Percentiles rank a stretch among this genome's conserved stretches.
These are phyloP conservation scores for Beauveria bassiana DNA, from an alignment of 2,329 filamentous ascomycete genomes.

Conservation along the genomic window DNA sequence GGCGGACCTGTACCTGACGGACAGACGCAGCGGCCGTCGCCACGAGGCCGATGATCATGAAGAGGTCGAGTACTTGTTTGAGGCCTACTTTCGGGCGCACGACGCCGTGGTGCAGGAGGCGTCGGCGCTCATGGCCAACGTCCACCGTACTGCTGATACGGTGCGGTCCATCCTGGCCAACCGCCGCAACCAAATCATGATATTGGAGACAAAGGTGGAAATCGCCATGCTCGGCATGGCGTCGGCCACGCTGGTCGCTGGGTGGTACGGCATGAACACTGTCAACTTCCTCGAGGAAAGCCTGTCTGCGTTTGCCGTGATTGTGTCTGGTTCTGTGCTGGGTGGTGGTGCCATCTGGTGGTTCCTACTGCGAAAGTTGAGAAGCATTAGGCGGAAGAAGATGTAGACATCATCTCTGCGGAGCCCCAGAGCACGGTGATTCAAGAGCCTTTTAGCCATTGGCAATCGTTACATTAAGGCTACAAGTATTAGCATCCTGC, in stretches of 20 bases:
- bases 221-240: conserved; percentile 28
- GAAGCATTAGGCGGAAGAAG: neutral
- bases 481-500: too few relatives aligned
- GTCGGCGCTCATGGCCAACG: conserved; percentile 20
- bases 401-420: neutral
- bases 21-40: conserved; percentile 21
- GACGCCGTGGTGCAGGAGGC: conserved; percentile 25
- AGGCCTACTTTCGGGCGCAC: conserved; percentile 28
- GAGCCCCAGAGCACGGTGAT: too few relatives aligned
- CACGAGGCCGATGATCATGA: conserved; percentile 25
- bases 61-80: conserved; percentile 29
- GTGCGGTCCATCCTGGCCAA: conserved; percentile 26
- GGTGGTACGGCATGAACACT: conserved; percentile 30
- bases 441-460: neutral
- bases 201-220: conserved; percentile 28
- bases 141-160: conserved; percentile 24
- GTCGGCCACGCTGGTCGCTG: conserved; percentile 26
- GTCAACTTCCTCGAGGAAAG: conserved; percentile 28
- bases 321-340: conserved; percentile 1
- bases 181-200: conserved; percentile 30
- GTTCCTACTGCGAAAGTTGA: conserved; percentile 4
- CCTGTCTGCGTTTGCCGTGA: conserved; percentile 19
- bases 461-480: too few relatives aligned
- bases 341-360: conserved; percentile 11
- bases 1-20: conserved; percentile 28